Evolutionary conservation across 73 alveolate genomes (phyloP), one percentile per base, ranked within the genome.

Genomic region (Paramecium primaurelia): DNA sequence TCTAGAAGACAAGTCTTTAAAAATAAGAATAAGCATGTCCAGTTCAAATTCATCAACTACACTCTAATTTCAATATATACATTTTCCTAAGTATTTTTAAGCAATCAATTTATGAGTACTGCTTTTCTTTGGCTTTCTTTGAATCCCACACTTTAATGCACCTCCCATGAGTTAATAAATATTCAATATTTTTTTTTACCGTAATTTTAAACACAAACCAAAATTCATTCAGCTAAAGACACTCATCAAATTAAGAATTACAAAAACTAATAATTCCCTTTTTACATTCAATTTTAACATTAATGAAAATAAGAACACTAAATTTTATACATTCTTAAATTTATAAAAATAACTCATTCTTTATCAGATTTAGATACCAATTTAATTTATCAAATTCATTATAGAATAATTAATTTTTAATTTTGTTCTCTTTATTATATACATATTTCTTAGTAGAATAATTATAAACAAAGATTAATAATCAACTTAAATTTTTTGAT

Each of bases 31-130:
- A 38, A 80, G 26, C 42, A 28, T 22, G 25, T 80, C 51, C 11
- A 80, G 44, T 80, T 80, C 91, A 80, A 25, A 44, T 14, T 80
- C 28, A 12, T 80, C 64, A 44, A 80, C 91, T 80, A 45, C 22
- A 22, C 26, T 36, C 25, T 34, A 30, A 30, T 73, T 36, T 30
- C 37, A 18, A 34, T 36, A 0, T 9, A n/a, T 73, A 73, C 87
- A 73, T 38, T 40, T 9, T 38, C 87, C 87, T 16, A 37, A 8
- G 59, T 73, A 73, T 73, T 73, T 73, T 40, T 73, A 10, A 36
- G 87, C 87, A 36, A 73, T 73, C 87, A 73, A 36, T 73, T 37
- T 73, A 22, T 16, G 59, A 73, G 87, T 73, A 38, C 11, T 73
- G 22, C 59, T 16, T 73, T 73, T 73, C 87, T 73, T 73, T 37